These are phyloP conservation scores for Diplocarpon mali DNA, from an alignment of 2,329 filamentous ascomycete species.

Conservation along the genomic window DNA sequence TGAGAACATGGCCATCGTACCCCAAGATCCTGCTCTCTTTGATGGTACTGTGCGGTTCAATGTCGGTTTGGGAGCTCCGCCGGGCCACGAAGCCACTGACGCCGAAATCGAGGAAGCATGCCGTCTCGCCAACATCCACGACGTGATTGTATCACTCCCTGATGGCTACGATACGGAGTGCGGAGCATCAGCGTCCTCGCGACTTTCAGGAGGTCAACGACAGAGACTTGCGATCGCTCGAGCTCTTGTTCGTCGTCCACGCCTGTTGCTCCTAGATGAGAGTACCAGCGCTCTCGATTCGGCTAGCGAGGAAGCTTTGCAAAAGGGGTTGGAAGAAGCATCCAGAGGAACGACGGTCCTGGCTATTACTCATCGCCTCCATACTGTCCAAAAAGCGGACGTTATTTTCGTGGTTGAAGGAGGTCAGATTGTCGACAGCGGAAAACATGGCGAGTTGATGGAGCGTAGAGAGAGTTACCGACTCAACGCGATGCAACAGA, in stretches of 20 bases:
- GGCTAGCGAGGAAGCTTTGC: constrained; percentile 51
- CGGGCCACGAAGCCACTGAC: constrained; percentile 32
- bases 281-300: constrained; percentile 57
- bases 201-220: constrained; percentile 68
- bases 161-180: constrained; percentile 86
- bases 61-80: constrained; percentile 42
- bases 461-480: no score
- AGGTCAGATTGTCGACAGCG: constrained; percentile 41
- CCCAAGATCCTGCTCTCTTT: constrained; percentile 45
- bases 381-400: constrained; percentile 45
- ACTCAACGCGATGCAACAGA: no score
- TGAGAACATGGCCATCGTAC: constrained; percentile 41
- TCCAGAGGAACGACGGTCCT: constrained; percentile 42
- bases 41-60: constrained; percentile 46
- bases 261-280: constrained; percentile 70
- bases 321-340: constrained; percentile 51
- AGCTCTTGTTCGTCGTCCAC: constrained; percentile 59
- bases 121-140: constrained; percentile 80
- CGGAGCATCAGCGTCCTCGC: constrained; percentile 68
- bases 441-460: constrained; percentile 42
- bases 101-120: constrained; percentile 57
- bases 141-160: constrained; percentile 70
- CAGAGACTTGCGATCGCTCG: constrained; percentile 71
- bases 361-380: constrained; percentile 45
- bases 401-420: constrained; percentile 45